phyloP scores from a whole-genome alignment of 148 eudicot species.

The Agrostemma githago region DNA sequence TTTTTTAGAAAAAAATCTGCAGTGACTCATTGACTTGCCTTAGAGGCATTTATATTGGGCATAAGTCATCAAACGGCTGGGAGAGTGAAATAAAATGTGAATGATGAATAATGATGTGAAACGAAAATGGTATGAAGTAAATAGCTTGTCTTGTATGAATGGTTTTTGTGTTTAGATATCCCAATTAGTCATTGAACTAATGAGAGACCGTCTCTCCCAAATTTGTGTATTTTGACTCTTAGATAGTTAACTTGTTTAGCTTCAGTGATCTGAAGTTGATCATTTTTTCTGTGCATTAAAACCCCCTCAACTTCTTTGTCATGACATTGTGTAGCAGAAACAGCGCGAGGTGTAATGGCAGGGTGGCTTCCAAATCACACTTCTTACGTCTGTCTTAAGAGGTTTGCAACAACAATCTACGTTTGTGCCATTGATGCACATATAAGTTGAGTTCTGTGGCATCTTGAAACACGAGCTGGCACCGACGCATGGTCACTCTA shows the following conservation, averaged over 20 bases:
- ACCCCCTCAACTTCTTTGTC: neutral
- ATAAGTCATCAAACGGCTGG: neutral
- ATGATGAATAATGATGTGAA: neutral
- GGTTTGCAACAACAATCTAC: neutral
- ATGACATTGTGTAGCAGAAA: conserved; percentile 18
- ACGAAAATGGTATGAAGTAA: neutral
- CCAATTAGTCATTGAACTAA: neutral
- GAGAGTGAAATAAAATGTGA: neutral
- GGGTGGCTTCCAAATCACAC: neutral
- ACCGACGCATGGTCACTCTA: neutral
- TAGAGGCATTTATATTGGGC: neutral
- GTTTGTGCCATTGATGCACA: neutral
- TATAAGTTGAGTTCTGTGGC: neutral
- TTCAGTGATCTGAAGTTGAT: neutral
- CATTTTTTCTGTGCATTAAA: neutral
- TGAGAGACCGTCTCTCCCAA: too few species aligned
- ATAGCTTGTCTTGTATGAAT: too few species aligned
- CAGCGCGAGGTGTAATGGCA: neutral
- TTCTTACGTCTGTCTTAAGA: neutral
- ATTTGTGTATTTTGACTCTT: neutral
- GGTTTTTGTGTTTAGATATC: neutral
- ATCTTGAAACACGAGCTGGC: neutral
- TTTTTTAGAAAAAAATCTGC: neutral
- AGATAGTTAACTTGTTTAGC: neutral
- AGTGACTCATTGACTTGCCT: neutral